Evolutionary conservation across 768 basidiomycete species (phyloP), one percentile per base, ranked within the genome.

Genomic region (Hemileccinum rubropunctum): DNA sequence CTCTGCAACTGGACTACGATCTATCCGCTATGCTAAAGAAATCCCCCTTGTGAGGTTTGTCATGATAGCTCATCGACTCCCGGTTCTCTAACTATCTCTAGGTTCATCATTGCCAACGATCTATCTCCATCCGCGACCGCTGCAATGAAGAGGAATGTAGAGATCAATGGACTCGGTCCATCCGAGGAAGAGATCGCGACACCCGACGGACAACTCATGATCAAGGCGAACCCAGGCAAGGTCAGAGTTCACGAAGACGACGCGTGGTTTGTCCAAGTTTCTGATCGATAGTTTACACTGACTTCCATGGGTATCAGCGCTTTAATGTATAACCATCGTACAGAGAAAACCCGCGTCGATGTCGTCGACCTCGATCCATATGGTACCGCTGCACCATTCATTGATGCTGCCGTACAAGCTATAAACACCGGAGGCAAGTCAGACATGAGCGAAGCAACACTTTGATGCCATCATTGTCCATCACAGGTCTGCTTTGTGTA

Each of bases 331-430:
- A 78, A 78, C 41, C 93, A 94, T 62, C 84, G 94, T 34, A 74
- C 82, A 26, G 84, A 84, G 45, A 78, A 75, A 40, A 70, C 76
- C 11, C 82, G 86, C 3, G 94, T 98, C 17, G 95, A 98, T 55
- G 91, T 91, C 26, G 84, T 99, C n/a, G 97, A 99, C 66, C 79
- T 99, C 23, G 97, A 99, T 65, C 97, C 97, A 0, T 99, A 98
- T 61, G 97, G 97, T 1, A 95, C 93, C 9, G 97, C 97, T 0
- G 88, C 93, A 4, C 97, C 95, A 3, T 99, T 99, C 65, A 86
- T 99, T 23, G 97, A 99, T 59, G 86, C 86, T 18, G 94, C 95
- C 0, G 84, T 99, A 14, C 94, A 98, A 60, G 83, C 82, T 50
- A 75, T 97, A 9, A 80, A 82, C 28, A 94, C 95, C 57, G 94